Conservation (phyloP, 495 filamentous ascomycete species). For the Chlorociboria aeruginascens region DNA sequence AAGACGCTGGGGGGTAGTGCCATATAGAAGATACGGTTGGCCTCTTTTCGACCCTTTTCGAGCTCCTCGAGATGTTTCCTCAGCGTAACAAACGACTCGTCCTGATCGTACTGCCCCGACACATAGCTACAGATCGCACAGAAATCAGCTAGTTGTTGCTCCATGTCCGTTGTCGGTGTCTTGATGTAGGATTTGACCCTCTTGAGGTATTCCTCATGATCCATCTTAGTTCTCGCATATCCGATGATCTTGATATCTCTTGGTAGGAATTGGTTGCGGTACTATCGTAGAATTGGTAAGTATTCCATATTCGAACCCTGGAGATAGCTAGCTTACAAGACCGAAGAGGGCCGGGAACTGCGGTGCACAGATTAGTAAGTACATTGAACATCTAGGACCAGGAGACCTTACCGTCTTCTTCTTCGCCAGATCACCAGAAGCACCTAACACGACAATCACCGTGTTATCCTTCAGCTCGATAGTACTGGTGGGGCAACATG, state of each 20-base stretch:
- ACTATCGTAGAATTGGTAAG: conserved; percentile 42
- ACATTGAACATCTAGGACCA: conserved; percentile 3
- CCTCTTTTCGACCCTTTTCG: conserved; percentile 71
- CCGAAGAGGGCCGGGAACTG: conserved; percentile 98
- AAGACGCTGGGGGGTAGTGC: conserved; percentile 96
- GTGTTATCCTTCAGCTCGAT: conserved; percentile 98
- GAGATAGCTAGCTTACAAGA: conserved; percentile 58
- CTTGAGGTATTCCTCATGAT: conserved; percentile 85
- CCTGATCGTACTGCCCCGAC: conserved; percentile 93
- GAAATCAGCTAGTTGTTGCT: conserved; percentile 88
- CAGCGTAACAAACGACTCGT: conserved; percentile 84
- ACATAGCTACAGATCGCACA: conserved; percentile 81
- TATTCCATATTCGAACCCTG: conserved; percentile 3
- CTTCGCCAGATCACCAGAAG: conserved; percentile 95
- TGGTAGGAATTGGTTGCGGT: conserved; percentile 95
- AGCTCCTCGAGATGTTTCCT: conserved; percentile 81
- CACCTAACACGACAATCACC: conserved; percentile 91
- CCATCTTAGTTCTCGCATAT: conserved; percentile 99
- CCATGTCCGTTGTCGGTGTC: conserved; percentile 93
- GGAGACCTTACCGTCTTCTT: conserved; percentile 85
- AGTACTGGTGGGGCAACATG: conserved; percentile 34
- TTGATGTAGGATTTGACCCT: conserved; percentile 98
- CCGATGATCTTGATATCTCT: conserved; percentile 96
- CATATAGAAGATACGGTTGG: conserved; percentile 98
- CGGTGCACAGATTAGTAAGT: conserved; percentile 18